A percentile compares a stretch with the other conserved stretches of the same genome.
phyloP scores from a whole-genome alignment of 1,284 basidiomycete genomes.

The Puccinia horiana region DNA sequence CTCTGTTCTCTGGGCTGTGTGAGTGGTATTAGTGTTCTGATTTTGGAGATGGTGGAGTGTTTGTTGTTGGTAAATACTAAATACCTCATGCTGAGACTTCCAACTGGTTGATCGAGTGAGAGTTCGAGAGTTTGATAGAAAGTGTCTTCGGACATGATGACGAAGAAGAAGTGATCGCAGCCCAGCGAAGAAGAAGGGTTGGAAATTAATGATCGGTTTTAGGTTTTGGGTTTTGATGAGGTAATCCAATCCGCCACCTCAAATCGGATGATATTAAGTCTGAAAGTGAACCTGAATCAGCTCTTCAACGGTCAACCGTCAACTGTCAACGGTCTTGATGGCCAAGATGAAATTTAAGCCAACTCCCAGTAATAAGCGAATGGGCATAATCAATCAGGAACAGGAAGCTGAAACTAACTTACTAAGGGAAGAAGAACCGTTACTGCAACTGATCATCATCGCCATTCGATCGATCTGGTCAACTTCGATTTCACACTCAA shows the following conservation, averaged over 20 bases:
- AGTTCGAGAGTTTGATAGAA: constrained; percentile 48
- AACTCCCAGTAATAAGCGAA: constrained; percentile 27
- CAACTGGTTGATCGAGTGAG: constrained; percentile 61
- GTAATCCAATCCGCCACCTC: no score
- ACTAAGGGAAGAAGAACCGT: constrained; percentile 6
- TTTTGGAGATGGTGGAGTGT: neutral
- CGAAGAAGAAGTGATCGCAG: neutral
- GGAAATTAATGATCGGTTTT: no score
- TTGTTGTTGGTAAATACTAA: neutral
- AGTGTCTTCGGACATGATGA: constrained; percentile 19
- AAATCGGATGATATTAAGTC: no score
- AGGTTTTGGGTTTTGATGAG: no score
- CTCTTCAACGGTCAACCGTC: no score
- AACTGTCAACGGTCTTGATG: no score
- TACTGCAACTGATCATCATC: constrained; percentile 14
- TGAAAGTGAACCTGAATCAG: no score
- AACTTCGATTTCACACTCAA: neutral
- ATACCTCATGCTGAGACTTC: constrained; percentile 51
- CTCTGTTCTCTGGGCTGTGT: constrained; percentile 72
- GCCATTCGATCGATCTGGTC: constrained; percentile 40
- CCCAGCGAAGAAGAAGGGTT: no score
- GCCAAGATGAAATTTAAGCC: constrained; percentile 17
- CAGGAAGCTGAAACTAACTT: neutral
- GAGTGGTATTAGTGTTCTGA: constrained; percentile 64
- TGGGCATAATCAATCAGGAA: neutral